Conservation (phyloP, 2,329 filamentous ascomycete species). For the Colletotrichum tabaci region DNA sequence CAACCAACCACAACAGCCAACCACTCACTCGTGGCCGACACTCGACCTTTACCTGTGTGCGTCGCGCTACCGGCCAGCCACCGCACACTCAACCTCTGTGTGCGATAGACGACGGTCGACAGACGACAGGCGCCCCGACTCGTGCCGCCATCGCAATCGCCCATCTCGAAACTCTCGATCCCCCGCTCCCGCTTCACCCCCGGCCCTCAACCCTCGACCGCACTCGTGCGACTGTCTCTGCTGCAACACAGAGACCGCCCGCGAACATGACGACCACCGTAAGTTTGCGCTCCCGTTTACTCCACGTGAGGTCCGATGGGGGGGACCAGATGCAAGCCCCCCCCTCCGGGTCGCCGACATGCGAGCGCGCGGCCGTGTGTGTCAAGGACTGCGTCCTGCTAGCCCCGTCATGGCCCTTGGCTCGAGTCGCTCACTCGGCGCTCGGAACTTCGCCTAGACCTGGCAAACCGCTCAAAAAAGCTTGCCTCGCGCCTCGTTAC, state of each 20-base stretch:
- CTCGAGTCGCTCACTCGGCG: slow-evolving; percentile 37
- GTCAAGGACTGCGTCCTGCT: slow-evolving; percentile 53
- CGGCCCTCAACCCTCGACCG: slow-evolving; percentile 42
- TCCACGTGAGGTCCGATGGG: slow-evolving; percentile 40
- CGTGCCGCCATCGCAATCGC: slow-evolving; percentile 7
- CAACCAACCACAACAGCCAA: slow-evolving; percentile 7
- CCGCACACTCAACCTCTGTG: slow-evolving; percentile 4
- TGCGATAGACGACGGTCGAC: not conserved
- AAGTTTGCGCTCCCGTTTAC: slow-evolving; percentile 47
- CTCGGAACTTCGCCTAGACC: slow-evolving; percentile 42
- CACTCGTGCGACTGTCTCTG: slow-evolving; percentile 47
- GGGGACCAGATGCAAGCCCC: slow-evolving; percentile 12
- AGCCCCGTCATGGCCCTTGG: slow-evolving; percentile 45
- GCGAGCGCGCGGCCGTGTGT: slow-evolving; percentile 52
- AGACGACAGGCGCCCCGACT: not conserved
- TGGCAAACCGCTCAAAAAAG: slow-evolving; percentile 36
- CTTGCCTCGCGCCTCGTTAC: slow-evolving; percentile 32
- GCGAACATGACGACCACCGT: slow-evolving; percentile 56
- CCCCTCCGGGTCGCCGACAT: slow-evolving; percentile 41
- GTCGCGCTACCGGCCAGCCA: slow-evolving; percentile 6
- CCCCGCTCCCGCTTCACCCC: slow-evolving; percentile 8
- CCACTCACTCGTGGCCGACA: slow-evolving; percentile 6
- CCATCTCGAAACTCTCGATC: slow-evolving; percentile 27
- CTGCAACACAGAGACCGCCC: slow-evolving; percentile 29
- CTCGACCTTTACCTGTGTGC: not conserved